Evolutionary conservation across 2,329 filamentous ascomycete genomes (phyloP).

Genomic region (Penicillium sp.): DNA sequence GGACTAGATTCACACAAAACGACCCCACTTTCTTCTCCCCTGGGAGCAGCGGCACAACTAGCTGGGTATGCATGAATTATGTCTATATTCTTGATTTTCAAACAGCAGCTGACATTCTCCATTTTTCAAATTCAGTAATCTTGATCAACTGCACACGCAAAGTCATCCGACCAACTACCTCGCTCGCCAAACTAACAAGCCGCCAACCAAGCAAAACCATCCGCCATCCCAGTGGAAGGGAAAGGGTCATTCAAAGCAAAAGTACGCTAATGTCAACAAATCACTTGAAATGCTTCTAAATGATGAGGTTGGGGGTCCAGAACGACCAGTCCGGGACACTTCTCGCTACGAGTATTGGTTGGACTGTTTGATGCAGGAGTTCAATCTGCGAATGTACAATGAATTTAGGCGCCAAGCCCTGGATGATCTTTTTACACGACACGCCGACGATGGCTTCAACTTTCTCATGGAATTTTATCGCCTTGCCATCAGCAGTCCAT

Average conservation of each 20-base stretch:
- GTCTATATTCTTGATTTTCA: conserved; percentile 29
- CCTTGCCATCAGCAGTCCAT: not conserved
- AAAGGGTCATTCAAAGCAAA: conserved; percentile 6
- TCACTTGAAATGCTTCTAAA: conserved; percentile 50
- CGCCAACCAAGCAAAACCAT: not conserved
- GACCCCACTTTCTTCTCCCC: not conserved
- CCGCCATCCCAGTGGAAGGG: conserved; percentile 2
- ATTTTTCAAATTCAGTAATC: not conserved
- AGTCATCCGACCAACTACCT: not conserved
- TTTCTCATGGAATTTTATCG: not conserved
- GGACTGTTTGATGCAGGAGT: conserved; percentile 69
- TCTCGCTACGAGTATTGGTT: conserved; percentile 72
- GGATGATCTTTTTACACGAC: conserved; percentile 59
- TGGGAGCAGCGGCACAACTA: not conserved
- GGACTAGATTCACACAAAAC: conserved; percentile 40
- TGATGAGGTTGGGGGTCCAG: conserved; percentile 52
- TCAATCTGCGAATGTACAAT: conserved; percentile 73
- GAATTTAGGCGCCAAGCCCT: conserved; percentile 69
- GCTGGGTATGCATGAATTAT: not conserved
- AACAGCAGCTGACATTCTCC: conserved; percentile 27
- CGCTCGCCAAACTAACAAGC: not conserved
- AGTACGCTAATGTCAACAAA: conserved; percentile 39
- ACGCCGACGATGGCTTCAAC: conserved; percentile 40
- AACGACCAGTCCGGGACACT: conserved; percentile 41
- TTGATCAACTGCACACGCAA: not conserved